A percentile compares a stretch with the other conserved stretches of the same genome.
Evolutionary conservation across 2,329 filamentous ascomycete genomes (phyloP).

Genomic region (Sclerotinia minor): DNA sequence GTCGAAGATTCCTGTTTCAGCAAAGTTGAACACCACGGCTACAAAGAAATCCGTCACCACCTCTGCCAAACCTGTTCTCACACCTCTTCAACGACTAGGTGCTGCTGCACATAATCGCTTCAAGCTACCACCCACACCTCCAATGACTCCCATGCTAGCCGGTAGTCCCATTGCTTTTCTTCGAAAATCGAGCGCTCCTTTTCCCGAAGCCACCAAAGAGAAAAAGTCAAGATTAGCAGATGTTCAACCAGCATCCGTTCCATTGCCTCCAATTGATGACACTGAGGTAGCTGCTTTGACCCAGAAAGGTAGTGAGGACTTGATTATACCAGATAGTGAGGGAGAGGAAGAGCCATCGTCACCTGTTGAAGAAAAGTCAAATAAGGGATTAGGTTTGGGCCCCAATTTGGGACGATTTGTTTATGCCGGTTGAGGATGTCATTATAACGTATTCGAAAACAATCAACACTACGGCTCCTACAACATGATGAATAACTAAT

Average conservation of each 20-base stretch:
- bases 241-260: slow-evolving; percentile 43
- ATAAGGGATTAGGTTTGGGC: background rate
- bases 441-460: background rate
- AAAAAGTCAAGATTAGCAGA: slow-evolving; percentile 10
- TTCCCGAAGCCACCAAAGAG: slow-evolving; percentile 34
- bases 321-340: slow-evolving; percentile 53
- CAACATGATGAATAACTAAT: background rate
- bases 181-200: slow-evolving; percentile 31
- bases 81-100: slow-evolving; percentile 41
- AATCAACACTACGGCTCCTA: background rate
- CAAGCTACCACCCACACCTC: slow-evolving; percentile 36
- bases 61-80: slow-evolving; percentile 26
- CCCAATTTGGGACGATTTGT: slow-evolving; percentile 28
- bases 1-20: slow-evolving; percentile 39
- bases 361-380: slow-evolving; percentile 21
- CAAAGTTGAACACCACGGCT: slow-evolving; percentile 28
- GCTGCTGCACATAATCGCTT: slow-evolving; percentile 33
- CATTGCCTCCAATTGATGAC: slow-evolving; percentile 39
- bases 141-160: slow-evolving; percentile 32
- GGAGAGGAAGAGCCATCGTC: slow-evolving; percentile 40
- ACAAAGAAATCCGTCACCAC: slow-evolving; percentile 24
- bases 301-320: slow-evolving; percentile 52
- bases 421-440: slow-evolving; percentile 24
- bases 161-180: slow-evolving; percentile 21
- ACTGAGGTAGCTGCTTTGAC: slow-evolving; percentile 32